Evolutionary conservation across 805 yeast genomes (phyloP), one percentile per base, ranked within the genome.

Genomic region (Myxozyma neglecta): DNA sequence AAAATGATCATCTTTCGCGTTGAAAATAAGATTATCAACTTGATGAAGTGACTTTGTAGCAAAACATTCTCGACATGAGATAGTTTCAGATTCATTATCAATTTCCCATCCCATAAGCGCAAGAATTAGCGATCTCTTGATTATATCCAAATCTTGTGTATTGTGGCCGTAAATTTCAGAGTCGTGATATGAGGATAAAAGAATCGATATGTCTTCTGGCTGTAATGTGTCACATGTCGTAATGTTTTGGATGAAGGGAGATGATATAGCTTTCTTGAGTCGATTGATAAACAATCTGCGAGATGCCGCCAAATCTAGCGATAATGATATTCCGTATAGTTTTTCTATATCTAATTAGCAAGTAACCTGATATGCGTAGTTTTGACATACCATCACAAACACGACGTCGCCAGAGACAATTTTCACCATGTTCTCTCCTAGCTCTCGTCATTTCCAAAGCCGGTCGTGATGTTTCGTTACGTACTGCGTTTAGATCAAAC

Each of bases 331-430:
- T 10, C 50, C 29, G 39, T 63, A 63, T 10, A 63, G 13, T 14
- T 16, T 32, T 2, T 56, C 56, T 52, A 36, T 20, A 39, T 16
- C 5, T 11, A 6, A 39, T 14, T 20, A 44, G n/a, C 35, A 18
- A 20, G 10, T 3, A 14, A 20, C 18, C 11, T 36, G 8, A 20
- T 4, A 24, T 35, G 7, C 14, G 20, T 9, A 20, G 2, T 20
- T 13, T 1, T 20, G 2, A 36, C 66, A 13, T 46, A 58, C 60
- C 66, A 34, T 56, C 58, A 37, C 68, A 64, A 24, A 56, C 61
- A 14, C 59, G 59, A 36, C 50, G 45, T 14, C 59, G 49, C 68
- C 68, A 64, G 14, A 35, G 47, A 51, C 68, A 64, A 2, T 29
- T 13, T 5, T 49, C 54, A 6, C 24, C 46, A 36, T 61, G 65